Evolutionary conservation across 768 basidiomycete species (phyloP).

Genomic region (Chalciporus sphaerocephalus): DNA sequence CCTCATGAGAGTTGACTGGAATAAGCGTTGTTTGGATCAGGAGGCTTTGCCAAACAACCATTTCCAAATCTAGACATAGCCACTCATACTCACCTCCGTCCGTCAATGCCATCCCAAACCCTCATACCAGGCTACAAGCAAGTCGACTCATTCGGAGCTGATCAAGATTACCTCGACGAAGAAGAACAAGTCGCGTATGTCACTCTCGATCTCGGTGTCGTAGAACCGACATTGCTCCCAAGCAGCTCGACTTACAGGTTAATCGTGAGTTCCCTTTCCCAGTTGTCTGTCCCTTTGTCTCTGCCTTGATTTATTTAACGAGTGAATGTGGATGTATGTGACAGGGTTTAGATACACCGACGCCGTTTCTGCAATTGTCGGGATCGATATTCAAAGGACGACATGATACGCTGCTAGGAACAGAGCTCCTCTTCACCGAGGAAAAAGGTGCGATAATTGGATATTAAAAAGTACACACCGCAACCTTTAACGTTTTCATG

Average conservation of each 20-base stretch:
- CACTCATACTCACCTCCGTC: not conserved
- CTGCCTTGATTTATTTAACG: not conserved
- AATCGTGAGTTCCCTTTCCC: conserved; percentile 48
- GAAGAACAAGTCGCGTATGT: conserved; percentile 58
- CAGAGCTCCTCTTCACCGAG: conserved; percentile 73
- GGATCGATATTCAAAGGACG: conserved; percentile 70
- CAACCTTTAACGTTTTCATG: not conserved
- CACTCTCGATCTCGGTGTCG: conserved; percentile 65
- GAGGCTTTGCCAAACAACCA: conserved; percentile 4
- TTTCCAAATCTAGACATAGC: not conserved
- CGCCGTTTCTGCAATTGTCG: conserved; percentile 72
- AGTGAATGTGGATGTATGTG: not conserved
- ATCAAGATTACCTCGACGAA: conserved; percentile 60
- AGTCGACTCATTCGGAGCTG: conserved; percentile 62
- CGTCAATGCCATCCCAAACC: conserved; percentile 18
- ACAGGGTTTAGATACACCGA: conserved; percentile 74
- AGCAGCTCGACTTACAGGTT: conserved; percentile 66
- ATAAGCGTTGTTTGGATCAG: not conserved
- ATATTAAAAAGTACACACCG: no score
- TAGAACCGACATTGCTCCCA: conserved; percentile 72
- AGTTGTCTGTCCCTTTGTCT: not conserved
- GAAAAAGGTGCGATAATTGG: conserved; percentile 45
- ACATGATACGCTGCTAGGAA: conserved; percentile 65
- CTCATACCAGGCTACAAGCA: conserved; percentile 61
- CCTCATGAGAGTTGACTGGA: no score